Evolutionary conservation across 2,329 filamentous ascomycete genomes (phyloP).

Genomic region (Ascochyta viciae-villosae): DNA sequence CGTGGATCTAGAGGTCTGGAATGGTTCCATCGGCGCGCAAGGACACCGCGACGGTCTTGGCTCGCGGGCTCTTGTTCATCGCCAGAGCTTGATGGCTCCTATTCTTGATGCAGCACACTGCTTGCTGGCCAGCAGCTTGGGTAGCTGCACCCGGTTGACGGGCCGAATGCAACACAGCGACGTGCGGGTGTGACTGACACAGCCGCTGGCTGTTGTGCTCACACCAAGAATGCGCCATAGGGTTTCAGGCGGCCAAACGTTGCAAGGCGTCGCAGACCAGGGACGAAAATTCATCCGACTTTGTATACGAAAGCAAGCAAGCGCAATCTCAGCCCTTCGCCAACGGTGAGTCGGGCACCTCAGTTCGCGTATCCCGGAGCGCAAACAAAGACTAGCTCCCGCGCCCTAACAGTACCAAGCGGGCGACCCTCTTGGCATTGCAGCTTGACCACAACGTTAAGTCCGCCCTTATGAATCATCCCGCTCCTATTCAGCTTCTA

Average conservation of each 20-base stretch:
- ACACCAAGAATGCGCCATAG: background rate
- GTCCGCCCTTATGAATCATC: constrained; percentile 18
- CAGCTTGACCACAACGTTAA: constrained; percentile 16
- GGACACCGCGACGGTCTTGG: constrained; percentile 10
- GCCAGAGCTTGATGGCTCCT: constrained; percentile 2
- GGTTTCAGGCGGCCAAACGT: background rate
- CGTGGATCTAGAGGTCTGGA: constrained; percentile 1
- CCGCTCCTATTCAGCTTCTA: constrained; percentile 11
- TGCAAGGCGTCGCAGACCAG: constrained; percentile 1
- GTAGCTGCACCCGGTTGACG: constrained; percentile 6
- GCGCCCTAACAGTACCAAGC: constrained; percentile 18
- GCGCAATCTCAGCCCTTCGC: constrained; percentile 10
- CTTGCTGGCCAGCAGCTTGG: background rate
- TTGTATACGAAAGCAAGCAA: constrained; percentile 4
- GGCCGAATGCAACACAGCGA: background rate
- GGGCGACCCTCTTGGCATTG: constrained; percentile 12
- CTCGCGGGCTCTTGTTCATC: constrained; percentile 8
- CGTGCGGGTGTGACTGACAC: constrained; percentile 2
- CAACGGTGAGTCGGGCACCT: constrained; percentile 7
- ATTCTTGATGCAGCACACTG: background rate
- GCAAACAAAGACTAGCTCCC: constrained; percentile 17
- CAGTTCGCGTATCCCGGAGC: constrained; percentile 7
- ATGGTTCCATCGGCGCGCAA: constrained; percentile 8
- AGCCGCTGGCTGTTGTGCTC: constrained; percentile 4
- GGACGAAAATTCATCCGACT: constrained; percentile 18